These are phyloP conservation scores for Chlamydomonas sphaeroides DNA, from an alignment of 139 green algal species.

Conservation along the genomic window DNA sequence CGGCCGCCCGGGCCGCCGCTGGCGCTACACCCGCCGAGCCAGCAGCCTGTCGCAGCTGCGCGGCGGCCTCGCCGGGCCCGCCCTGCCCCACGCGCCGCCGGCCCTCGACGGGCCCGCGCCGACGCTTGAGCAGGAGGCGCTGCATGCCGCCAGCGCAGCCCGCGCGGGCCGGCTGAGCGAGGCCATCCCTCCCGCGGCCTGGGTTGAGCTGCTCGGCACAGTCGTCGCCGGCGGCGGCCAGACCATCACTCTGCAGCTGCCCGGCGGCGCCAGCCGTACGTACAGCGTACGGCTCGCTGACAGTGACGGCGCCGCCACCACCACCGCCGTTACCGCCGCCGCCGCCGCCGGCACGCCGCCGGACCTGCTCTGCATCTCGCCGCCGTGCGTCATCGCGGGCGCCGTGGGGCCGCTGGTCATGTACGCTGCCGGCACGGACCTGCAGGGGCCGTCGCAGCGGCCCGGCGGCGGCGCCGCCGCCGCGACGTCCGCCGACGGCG, in stretches of 20 bases:
- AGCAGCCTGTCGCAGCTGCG: no score
- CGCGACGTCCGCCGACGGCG: not conserved
- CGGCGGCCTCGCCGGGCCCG: no score
- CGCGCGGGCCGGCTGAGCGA: not conserved
- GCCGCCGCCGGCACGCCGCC: not conserved
- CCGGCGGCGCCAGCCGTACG: conserved; percentile 12
- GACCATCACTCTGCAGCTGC: conserved; percentile 13
- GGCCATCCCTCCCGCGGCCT: not conserved
- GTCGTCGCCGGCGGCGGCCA: conserved; percentile 1
- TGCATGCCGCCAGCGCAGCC: not conserved
- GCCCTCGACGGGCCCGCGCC: no score
- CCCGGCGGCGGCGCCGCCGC: not conserved
- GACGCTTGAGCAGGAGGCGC: no score
- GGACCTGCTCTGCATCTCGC: conserved; percentile 24
- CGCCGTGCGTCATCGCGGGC: conserved; percentile 15
- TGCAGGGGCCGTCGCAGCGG: not conserved
- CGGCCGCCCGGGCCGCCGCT: no score
- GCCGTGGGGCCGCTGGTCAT: not conserved
- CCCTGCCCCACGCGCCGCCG: no score
- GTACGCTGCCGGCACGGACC: conserved; percentile 17
- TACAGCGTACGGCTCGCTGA: not conserved
- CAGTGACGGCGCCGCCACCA: no score
- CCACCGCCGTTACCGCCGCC: no score
- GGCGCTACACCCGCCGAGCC: no score
- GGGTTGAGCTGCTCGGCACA: not conserved